Evolutionary conservation across 2,329 filamentous ascomycete species (phyloP), one percentile per base, ranked within the genome.

Genomic region (Penicillium crustosum): DNA sequence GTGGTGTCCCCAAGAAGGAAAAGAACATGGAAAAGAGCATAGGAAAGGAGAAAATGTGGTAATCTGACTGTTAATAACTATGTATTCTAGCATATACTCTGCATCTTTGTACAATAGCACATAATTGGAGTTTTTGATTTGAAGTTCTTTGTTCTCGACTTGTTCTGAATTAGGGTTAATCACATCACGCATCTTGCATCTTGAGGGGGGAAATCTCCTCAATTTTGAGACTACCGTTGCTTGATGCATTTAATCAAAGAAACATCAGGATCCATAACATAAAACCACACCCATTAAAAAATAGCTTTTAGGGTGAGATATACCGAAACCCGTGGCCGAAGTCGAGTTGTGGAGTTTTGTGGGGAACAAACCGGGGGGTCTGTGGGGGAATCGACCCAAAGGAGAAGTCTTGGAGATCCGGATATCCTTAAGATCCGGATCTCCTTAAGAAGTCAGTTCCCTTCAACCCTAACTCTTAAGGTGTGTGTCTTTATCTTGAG

Each of bases 1-100:
- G 66, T 19, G 60, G 63, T 27, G 55, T 61, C 25, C 52, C 52
- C 12, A 62, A 61, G 48, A 70, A 68, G 45, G 49, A 56, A 41
- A 61, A 54, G 44, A 43, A 36, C n/a, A 4, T 10, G 13, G 25
- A 7, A n/a, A 61, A 55, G 38, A 43, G 31, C 13, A 3, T 17
- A 8, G 21, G 4, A n/a, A 49, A 44, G 23, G 57, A 53, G 6
- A 59, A 55, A 42, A 61, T 66, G 54, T 66, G 61, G 63, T 58
- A 36, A 61, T 41, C 10, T 38, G 29, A 55, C 39, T 53, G 56
- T 63, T 63, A 61, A 47, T 35, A 50, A 35, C 17, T 44, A 42
- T 57, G 55, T 56, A 50, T 27, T 59, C 29, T 56, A 27, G 53
- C 47, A 56, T 51, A 43, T 51, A 48, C 25, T 60, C 41, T 54